A percentile compares a stretch with the other conserved stretches of the same genome.
Evolutionary conservation across 495 filamentous ascomycete genomes (phyloP).

Genomic region (Tuber indicum): DNA sequence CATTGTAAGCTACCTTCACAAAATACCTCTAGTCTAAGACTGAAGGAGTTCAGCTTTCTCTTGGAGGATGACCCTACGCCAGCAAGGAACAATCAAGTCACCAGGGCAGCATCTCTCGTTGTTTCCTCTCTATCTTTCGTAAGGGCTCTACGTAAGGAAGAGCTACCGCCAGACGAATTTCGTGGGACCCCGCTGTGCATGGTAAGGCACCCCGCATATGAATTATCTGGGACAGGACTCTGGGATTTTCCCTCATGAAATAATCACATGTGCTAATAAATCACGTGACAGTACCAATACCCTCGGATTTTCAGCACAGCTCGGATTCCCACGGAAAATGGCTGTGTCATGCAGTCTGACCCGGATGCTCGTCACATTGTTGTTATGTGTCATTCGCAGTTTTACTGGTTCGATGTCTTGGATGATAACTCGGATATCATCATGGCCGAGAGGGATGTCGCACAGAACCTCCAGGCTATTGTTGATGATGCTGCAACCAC

Average conservation of each 20-base stretch:
- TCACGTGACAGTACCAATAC: slow-evolving; percentile 64
- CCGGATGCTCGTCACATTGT: slow-evolving; percentile 81
- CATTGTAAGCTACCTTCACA: slow-evolving; percentile 51
- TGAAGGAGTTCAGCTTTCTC: slow-evolving; percentile 54
- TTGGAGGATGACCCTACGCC: slow-evolving; percentile 97
- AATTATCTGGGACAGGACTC: not conserved
- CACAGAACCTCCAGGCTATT: slow-evolving; percentile 86
- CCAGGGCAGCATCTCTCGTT: slow-evolving; percentile 83
- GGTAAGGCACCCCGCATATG: slow-evolving; percentile 40
- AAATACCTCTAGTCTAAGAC: not conserved
- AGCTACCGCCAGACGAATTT: slow-evolving; percentile 82
- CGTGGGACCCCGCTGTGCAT: slow-evolving; percentile 81
- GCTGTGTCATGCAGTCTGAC: slow-evolving; percentile 93
- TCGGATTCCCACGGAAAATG: slow-evolving; percentile 87
- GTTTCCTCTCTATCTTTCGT: slow-evolving; percentile 89
- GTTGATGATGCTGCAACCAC: slow-evolving; percentile 82
- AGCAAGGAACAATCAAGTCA: slow-evolving; percentile 91
- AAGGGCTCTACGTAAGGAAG: slow-evolving; percentile 84
- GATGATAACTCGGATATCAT: slow-evolving; percentile 92
- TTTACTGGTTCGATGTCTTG: slow-evolving; percentile 98
- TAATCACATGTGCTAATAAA: slow-evolving; percentile 16
- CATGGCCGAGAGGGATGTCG: slow-evolving; percentile 93
- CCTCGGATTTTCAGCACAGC: slow-evolving; percentile 93
- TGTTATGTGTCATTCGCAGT: slow-evolving; percentile 91
- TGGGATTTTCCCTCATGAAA: not conserved